These are phyloP conservation scores for Phanerodontia chrysosporium DNA, from an alignment of 768 basidiomycete genomes.

Conservation along the genomic window DNA sequence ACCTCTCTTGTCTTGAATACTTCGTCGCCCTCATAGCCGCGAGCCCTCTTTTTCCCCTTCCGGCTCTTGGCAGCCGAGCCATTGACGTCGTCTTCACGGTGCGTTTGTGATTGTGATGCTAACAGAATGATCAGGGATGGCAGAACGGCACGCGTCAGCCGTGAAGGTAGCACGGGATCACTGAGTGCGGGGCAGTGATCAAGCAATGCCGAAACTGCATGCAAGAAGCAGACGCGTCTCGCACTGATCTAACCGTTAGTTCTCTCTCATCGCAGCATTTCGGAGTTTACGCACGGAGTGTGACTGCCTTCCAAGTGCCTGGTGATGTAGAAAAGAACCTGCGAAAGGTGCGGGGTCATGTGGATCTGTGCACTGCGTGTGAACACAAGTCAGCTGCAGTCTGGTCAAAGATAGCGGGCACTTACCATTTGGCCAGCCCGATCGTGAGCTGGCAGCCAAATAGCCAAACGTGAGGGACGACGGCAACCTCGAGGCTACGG, in stretches of 20 bases:
- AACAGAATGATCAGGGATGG: conserved; percentile 47
- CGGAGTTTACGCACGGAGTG: conserved; percentile 37
- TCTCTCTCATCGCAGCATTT: background rate
- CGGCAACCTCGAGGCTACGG: conserved; percentile 51
- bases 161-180: conserved; percentile 43
- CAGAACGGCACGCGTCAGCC: conserved; percentile 52
- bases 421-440: conserved; percentile 47
- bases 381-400: background rate
- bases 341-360: conserved; percentile 52
- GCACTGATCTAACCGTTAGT: conserved; percentile 6
- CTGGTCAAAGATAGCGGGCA: background rate
- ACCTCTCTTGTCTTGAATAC: conserved; percentile 50
- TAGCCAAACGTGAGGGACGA: conserved; percentile 48
- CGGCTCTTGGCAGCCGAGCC: conserved; percentile 22
- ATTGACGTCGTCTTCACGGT: conserved; percentile 10
- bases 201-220: conserved; percentile 40
- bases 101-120: conserved; percentile 31
- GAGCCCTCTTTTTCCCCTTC: conserved; percentile 65
- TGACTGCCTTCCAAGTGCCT: conserved; percentile 60
- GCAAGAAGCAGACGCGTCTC: conserved; percentile 36
- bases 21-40: conserved; percentile 74
- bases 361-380: conserved; percentile 45
- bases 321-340: conserved; percentile 46
- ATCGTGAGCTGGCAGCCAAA: conserved; percentile 49
- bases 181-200: conserved; percentile 40